Percentiles rank a stretch among this genome's conserved stretches.
These are phyloP conservation scores for Mucor indicus DNA, from an alignment of 371 early-diverging fungal species.

Conservation along the genomic window DNA sequence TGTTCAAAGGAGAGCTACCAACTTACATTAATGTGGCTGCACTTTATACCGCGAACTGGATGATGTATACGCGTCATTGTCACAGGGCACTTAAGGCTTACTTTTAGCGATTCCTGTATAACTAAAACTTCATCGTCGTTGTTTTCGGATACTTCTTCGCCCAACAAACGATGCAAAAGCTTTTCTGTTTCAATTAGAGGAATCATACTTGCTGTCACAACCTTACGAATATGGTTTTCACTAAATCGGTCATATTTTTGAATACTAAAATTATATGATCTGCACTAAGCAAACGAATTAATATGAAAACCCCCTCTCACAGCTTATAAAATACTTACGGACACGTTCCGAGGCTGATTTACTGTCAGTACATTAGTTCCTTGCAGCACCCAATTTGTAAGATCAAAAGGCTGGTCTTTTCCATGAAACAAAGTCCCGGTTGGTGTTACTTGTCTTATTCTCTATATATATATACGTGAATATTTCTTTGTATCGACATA, in stretches of 20 bases:
- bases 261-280: constrained; percentile 25
- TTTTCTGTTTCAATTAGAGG: constrained; percentile 8
- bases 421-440: constrained; percentile 18
- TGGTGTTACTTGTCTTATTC: neutral
- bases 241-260: constrained; percentile 17
- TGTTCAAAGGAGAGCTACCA: neutral
- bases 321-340: constrained; percentile 21
- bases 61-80: constrained; percentile 24
- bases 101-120: constrained; percentile 20
- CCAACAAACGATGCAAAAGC: constrained; percentile 20
- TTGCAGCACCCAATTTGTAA: constrained; percentile 9
- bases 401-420: constrained; percentile 36
- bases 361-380: constrained; percentile 24
- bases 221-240: constrained; percentile 15
- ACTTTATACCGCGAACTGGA: constrained; percentile 31
- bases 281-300: too few species aligned
- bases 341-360: constrained; percentile 28
- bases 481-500: neutral
- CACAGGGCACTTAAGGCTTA: constrained; percentile 37
- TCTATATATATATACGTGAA: neutral
- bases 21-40: constrained; percentile 36
- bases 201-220: neutral
- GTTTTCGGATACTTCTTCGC: neutral
- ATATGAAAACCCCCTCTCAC: neutral
- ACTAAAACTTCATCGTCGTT: constrained; percentile 36